These are phyloP conservation scores for Rhinocladiella similis DNA, from an alignment of 2,329 filamentous ascomycete genomes.

Conservation along the genomic window DNA sequence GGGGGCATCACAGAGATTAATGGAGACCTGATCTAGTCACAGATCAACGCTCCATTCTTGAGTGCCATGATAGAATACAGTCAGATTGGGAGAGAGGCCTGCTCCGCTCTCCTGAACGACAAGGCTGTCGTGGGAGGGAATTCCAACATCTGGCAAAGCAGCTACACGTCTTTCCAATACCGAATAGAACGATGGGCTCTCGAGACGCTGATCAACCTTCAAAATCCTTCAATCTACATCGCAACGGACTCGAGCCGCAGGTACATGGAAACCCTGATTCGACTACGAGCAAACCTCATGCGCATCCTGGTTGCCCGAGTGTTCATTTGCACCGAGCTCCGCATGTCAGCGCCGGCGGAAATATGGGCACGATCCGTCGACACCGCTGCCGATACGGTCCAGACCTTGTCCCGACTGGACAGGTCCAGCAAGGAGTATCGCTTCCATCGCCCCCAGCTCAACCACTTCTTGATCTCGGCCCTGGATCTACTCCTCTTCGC, in stretches of 20 bases:
- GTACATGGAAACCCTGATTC: slow-evolving; percentile 5
- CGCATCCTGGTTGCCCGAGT: slow-evolving; percentile 8
- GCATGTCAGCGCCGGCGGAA: slow-evolving; percentile 4
- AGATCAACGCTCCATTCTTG: slow-evolving; percentile 12
- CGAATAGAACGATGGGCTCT: slow-evolving; percentile 5
- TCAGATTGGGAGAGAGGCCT: slow-evolving; percentile 10
- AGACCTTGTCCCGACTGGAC: slow-evolving; percentile 3
- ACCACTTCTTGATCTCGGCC: slow-evolving; percentile 9
- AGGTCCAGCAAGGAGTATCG: slow-evolving; percentile 2
- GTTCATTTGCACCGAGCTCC: slow-evolving; percentile 8
- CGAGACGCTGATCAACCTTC: neutral
- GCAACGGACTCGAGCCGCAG: neutral
- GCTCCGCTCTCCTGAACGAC: slow-evolving; percentile 10
- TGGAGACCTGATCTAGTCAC: neutral
- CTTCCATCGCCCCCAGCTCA: slow-evolving; percentile 8
- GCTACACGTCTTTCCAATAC: slow-evolving; percentile 10
- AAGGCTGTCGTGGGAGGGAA: slow-evolving; percentile 4
- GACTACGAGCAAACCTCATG: slow-evolving; percentile 8
- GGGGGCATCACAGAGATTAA: neutral
- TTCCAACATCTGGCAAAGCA: slow-evolving; percentile 2
- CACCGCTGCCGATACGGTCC: slow-evolving; percentile 6
- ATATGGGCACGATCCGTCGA: slow-evolving; percentile 8
- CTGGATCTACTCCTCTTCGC: slow-evolving; percentile 10
- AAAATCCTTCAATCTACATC: neutral
- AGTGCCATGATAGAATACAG: slow-evolving; percentile 13